These are phyloP conservation scores for Sanghuangporus sanghuang DNA, from an alignment of 1,284 basidiomycete genomes.

Conservation along the genomic window DNA sequence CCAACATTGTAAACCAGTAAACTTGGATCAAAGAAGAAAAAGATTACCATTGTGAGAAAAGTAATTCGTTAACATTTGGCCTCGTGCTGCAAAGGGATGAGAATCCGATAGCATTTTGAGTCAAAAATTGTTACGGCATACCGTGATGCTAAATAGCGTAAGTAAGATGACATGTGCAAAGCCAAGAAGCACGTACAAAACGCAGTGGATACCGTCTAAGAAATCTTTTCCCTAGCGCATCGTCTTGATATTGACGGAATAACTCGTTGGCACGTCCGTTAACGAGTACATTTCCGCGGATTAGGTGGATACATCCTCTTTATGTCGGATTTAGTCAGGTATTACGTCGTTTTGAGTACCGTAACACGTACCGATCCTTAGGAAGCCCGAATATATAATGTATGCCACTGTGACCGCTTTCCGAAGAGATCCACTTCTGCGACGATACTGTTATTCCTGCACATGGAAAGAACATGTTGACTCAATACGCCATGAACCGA, in stretches of 20 bases:
- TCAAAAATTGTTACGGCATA: constrained; percentile 25
- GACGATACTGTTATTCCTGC: background rate
- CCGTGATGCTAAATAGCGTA: constrained; percentile 51
- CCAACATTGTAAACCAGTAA: background rate
- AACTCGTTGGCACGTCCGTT: constrained; percentile 47
- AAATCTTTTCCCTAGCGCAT: constrained; percentile 59
- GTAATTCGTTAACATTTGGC: constrained; percentile 66
- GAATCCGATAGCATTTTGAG: background rate
- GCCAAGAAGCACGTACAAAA: constrained; percentile 39
- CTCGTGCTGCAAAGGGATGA: constrained; percentile 45
- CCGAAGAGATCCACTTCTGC: background rate
- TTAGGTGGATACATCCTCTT: constrained; percentile 62
- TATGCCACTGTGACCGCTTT: background rate
- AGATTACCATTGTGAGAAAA: constrained; percentile 76
- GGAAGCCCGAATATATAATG: constrained; percentile 38
- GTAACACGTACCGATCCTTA: constrained; percentile 34
- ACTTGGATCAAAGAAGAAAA: background rate
- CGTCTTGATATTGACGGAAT: constrained; percentile 57
- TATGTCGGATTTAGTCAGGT: background rate
- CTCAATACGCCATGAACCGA: background rate
- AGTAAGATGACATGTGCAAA: constrained; percentile 14
- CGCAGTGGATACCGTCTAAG: constrained; percentile 60
- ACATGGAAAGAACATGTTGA: background rate
- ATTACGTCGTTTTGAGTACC: background rate
- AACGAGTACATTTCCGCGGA: constrained; percentile 35